A percentile compares a stretch with the other conserved stretches of the same genome.
Conservation (phyloP, 495 filamentous ascomycete genomes). For the Hyaloscypha finlandica region DNA sequence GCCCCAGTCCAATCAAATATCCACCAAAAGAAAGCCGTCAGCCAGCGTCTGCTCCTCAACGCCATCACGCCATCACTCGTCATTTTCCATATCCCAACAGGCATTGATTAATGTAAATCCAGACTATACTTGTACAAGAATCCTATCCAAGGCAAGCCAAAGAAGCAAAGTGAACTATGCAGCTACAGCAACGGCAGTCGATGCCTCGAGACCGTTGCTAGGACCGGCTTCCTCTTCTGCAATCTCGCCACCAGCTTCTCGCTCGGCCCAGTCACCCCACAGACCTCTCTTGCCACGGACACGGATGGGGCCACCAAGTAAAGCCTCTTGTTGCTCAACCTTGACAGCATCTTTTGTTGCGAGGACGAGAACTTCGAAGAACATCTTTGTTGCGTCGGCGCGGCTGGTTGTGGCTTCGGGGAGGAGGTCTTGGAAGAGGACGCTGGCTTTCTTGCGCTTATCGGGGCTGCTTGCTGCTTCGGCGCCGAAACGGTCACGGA, state of each 20-base stretch:
- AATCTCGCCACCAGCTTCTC: constrained; percentile 63
- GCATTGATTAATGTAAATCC: constrained; percentile 3
- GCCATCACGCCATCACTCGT: background rate
- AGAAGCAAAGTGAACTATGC: constrained; percentile 13
- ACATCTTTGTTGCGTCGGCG: constrained; percentile 97
- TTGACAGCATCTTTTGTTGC: constrained; percentile 98
- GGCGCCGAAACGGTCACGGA: constrained; percentile 80
- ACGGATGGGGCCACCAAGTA: constrained; percentile 73
- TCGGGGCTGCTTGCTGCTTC: constrained; percentile 59
- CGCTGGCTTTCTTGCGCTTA: constrained; percentile 72
- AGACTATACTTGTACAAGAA: constrained; percentile 27
- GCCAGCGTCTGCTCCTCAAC: background rate
- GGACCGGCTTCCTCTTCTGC: constrained; percentile 30
- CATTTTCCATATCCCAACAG: background rate
- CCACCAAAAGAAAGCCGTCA: background rate
- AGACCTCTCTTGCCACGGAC: constrained; percentile 86
- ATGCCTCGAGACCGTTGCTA: constrained; percentile 18
- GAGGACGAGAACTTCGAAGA: constrained; percentile 93
- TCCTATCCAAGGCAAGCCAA: background rate
- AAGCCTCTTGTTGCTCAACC: constrained; percentile 81
- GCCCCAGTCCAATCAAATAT: background rate
- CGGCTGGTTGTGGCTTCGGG: constrained; percentile 76
- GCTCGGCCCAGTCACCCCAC: constrained; percentile 96
- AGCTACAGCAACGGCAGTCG: constrained; percentile 21
- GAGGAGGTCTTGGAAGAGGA: constrained; percentile 89